Conservation (phyloP, 1,139 yeast species). For the Yamadazyma pseudoaaseri region DNA sequence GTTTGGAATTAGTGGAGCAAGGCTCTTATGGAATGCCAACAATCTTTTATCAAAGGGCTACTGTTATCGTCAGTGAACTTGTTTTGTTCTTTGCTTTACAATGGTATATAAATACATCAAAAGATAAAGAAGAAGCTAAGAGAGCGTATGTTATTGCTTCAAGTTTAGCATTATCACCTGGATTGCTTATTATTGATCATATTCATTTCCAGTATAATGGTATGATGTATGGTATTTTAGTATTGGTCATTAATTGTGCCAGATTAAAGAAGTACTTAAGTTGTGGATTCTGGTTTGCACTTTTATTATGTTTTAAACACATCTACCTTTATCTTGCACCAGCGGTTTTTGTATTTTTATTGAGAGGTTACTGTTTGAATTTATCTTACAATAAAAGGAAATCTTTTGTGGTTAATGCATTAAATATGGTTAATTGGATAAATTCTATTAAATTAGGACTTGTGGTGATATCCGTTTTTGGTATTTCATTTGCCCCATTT, state of each 20-base stretch:
- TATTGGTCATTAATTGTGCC: conserved; percentile 73
- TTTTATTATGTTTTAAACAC: conserved; percentile 87
- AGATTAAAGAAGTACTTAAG: conserved; percentile 53
- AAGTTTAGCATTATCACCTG: conserved; percentile 85
- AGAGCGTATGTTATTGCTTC: conserved; percentile 77
- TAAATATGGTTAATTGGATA: conserved; percentile 53
- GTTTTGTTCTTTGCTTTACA: conserved; percentile 70
- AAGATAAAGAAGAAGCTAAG: conserved; percentile 30
- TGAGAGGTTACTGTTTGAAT: conserved; percentile 67
- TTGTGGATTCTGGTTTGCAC: conserved; percentile 74
- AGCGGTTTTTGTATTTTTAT: conserved; percentile 78
- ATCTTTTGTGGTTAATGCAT: conserved; percentile 21
- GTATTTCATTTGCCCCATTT: conserved; percentile 80
- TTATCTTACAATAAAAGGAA: conserved; percentile 31
- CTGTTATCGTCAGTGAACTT: conserved; percentile 78
- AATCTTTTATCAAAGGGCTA: conserved; percentile 71
- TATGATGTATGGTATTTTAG: conserved; percentile 80
- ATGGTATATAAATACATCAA: conserved; percentile 60
- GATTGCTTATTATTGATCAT: conserved; percentile 82
- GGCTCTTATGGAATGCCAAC: conserved; percentile 80
- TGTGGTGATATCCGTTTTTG: conserved; percentile 63
- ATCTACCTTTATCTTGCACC: conserved; percentile 93
- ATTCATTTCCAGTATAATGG: conserved; percentile 96
- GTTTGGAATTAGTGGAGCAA: conserved; percentile 63
- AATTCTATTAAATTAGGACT: conserved; percentile 61